Base-by-base conservation (phyloP, 768 basidiomycete species). In the Lentinula edodes region DNA sequence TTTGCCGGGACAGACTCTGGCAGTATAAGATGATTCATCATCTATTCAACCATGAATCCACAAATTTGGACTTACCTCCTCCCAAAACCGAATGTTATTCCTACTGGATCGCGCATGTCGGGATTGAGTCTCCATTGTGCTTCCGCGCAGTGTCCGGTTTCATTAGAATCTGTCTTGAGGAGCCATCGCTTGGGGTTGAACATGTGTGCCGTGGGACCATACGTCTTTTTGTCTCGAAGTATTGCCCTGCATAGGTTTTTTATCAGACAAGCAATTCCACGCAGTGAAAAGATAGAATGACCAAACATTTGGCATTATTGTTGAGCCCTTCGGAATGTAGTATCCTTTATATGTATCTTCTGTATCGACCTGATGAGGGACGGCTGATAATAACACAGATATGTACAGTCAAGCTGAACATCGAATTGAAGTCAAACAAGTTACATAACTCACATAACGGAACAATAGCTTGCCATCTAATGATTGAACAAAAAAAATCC, bases 251-350 rank as follows among this genome's bases (percentile, higher is more conserved):
- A 23, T 23, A 23, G 23, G 23, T 23, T 23, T 23, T 23, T 23
- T 23, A 23, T 55, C 8, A 34, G 34, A 16, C 34, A 54, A 20
- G 35, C 15, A 23, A 53, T 32, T 38, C 39, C 8, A 41, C 6
- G 20, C 10, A 20, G 38, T 12, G 38, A 38, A 38, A 38, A 7
- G 38, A 38, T 51, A 12, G 3, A 55, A 36, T 28, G n/a, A 75
- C 75, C 75, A 76, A 13, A 71, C 70, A 60, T 76, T 76, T 2
- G 70, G 69, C 16, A 76, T 66, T 50, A 76, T 65, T 55, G 70
- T 71, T 23, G 76, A 71, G 13, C 71, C 72, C 5, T 72, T 72
- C 13, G 72, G 72, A 38, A 73, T 74, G 59, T 69, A 71, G 55
- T 71, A 73, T 39, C 68, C 72, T 20, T 69, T 52, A 52, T 73